Evolutionary conservation across 83 land plant species (phyloP).

Genomic region (Thuja plicata): DNA sequence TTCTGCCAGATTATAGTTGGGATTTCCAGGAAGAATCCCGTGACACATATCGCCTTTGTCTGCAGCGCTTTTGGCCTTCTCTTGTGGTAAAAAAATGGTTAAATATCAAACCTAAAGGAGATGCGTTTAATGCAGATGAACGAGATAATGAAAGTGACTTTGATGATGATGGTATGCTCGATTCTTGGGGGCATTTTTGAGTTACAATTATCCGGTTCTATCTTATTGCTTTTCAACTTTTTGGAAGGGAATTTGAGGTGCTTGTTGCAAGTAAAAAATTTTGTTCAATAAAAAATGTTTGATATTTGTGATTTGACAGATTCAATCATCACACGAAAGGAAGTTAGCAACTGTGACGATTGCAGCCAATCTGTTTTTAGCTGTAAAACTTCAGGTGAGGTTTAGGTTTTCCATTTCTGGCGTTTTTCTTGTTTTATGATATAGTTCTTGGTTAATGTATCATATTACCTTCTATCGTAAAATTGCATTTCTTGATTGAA

Average conservation of each 20-base stretch:
- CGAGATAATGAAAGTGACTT: conserved; percentile 28
- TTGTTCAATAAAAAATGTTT: not conserved
- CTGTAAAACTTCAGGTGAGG: not conserved
- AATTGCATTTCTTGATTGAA: not conserved
- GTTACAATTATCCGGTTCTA: not conserved
- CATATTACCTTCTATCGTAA: not conserved
- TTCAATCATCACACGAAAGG: not conserved
- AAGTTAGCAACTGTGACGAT: not conserved
- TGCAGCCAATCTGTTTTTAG: not conserved
- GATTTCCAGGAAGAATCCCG: not conserved
- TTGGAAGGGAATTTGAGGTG: not conserved
- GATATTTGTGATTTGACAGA: not conserved
- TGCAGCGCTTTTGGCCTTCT: conserved; percentile 68
- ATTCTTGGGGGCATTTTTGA: not conserved
- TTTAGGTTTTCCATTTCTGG: not conserved
- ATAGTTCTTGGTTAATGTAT: not conserved
- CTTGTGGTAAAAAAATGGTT: conserved; percentile 71
- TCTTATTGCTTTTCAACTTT: not conserved
- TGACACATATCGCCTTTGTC: not conserved
- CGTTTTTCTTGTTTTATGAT: not conserved
- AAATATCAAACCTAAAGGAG: conserved; percentile 43
- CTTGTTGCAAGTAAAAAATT: not conserved
- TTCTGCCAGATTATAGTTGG: not conserved
- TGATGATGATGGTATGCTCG: conserved; percentile 34
- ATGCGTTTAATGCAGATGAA: conserved; percentile 72